Percentiles rank a stretch among this genome's conserved stretches.
These are phyloP conservation scores for Podosphaera aphanis DNA, from an alignment of 2,329 filamentous ascomycete species.

Conservation along the genomic window DNA sequence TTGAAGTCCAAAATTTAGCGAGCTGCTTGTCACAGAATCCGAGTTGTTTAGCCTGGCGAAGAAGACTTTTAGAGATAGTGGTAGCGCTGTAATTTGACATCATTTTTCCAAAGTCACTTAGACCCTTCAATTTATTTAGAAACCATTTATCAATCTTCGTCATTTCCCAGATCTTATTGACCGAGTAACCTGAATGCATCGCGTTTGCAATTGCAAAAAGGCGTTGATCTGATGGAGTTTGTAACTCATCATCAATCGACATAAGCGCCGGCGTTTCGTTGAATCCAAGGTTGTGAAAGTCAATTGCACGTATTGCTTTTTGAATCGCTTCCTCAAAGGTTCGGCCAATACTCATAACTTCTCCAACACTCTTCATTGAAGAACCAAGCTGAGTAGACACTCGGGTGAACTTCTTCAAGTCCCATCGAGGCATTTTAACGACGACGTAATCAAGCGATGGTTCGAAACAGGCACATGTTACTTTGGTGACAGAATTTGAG, in stretches of 20 bases:
- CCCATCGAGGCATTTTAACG: constrained; percentile 97
- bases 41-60: constrained; percentile 73
- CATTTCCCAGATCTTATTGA: constrained; percentile 94
- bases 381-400: constrained; percentile 90
- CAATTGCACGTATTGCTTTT: constrained; percentile 86
- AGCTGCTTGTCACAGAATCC: constrained; percentile 89
- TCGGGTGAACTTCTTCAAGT: constrained; percentile 94
- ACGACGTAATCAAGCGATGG: constrained; percentile 95
- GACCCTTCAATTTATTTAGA: constrained; percentile 67
- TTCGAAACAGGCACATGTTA: constrained; percentile 93
- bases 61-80: constrained; percentile 41
- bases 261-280: constrained; percentile 79
- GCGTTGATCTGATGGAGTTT: constrained; percentile 91
- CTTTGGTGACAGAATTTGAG: constrained; percentile 83
- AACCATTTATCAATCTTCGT: constrained; percentile 99
- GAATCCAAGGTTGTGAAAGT: constrained; percentile 88
- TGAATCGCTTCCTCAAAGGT: constrained; percentile 97
- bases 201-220: constrained; percentile 95
- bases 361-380: constrained; percentile 98
- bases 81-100: constrained; percentile 44
- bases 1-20: constrained; percentile 82
- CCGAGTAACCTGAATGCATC: constrained; percentile 80
- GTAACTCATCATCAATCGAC: constrained; percentile 86
- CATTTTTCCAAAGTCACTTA: constrained; percentile 68
- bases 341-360: constrained; percentile 94